phyloP scores from a whole-genome alignment of 2,329 filamentous ascomycete species.

The Diaporthe sp. region DNA sequence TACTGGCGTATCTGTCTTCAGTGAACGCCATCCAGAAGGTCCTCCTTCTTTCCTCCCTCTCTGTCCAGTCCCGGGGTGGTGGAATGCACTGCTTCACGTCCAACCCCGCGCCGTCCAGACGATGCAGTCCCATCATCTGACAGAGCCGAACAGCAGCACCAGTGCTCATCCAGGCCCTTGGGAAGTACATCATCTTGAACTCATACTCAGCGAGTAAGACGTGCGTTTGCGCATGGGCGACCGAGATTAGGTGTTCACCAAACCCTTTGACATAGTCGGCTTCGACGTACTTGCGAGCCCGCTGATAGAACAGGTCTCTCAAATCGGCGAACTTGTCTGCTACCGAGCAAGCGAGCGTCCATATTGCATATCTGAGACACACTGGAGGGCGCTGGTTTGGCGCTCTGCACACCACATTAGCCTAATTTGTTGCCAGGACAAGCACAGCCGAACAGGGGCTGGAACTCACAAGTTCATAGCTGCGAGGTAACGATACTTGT shows the following conservation, averaged over 20 bases:
- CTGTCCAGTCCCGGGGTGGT: slow-evolving; percentile 91
- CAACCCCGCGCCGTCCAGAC: slow-evolving; percentile 83
- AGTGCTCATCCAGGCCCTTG: slow-evolving; percentile 92
- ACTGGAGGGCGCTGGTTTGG: slow-evolving; percentile 88
- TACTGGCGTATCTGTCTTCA: slow-evolving; percentile 91
- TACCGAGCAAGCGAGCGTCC: slow-evolving; percentile 90
- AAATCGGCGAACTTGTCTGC: slow-evolving; percentile 84
- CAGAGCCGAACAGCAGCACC: slow-evolving; percentile 84
- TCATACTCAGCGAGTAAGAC: slow-evolving; percentile 85
- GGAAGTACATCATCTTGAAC: slow-evolving; percentile 98
- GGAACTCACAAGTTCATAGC: slow-evolving; percentile 81
- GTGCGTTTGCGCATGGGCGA: slow-evolving; percentile 90
- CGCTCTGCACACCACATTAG: slow-evolving; percentile 60
- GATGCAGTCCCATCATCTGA: slow-evolving; percentile 94
- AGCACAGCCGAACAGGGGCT: background rate
- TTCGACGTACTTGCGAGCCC: slow-evolving; percentile 91
- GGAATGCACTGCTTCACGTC: slow-evolving; percentile 95
- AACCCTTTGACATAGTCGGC: slow-evolving; percentile 92
- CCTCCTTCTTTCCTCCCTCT: slow-evolving; percentile 88
- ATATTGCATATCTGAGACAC: slow-evolving; percentile 93
- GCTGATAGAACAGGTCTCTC: slow-evolving; percentile 90
- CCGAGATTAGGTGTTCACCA: slow-evolving; percentile 87
- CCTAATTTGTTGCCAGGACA: background rate
- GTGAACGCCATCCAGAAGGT: slow-evolving; percentile 97
- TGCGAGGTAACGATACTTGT: slow-evolving; percentile 87